phyloP scores from a whole-genome alignment of 1,139 yeast species.

The Wickerhamomyces sp. region DNA sequence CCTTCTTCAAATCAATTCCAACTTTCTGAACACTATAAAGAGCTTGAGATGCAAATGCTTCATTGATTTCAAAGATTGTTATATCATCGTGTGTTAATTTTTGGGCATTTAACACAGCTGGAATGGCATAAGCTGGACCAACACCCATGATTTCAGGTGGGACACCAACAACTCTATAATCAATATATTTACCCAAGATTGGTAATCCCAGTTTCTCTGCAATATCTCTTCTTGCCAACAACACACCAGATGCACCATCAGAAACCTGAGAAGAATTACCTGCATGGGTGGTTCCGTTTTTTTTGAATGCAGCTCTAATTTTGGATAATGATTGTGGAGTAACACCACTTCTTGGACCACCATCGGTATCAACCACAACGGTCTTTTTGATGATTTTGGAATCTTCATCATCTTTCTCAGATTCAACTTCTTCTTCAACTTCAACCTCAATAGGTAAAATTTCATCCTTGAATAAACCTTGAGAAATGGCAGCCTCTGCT shows the following conservation, averaged over 20 bases:
- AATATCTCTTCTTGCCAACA: constrained; percentile 81
- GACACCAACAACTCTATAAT: constrained; percentile 75
- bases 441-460: constrained; percentile 70
- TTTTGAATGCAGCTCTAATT: constrained; percentile 82
- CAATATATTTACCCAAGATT: constrained; percentile 48
- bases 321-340: constrained; percentile 71
- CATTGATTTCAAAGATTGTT: constrained; percentile 81
- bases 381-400: constrained; percentile 16
- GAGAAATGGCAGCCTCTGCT: constrained; percentile 68
- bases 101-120: constrained; percentile 63
- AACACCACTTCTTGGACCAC: constrained; percentile 87
- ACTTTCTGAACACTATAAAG: constrained; percentile 64
- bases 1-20: constrained; percentile 65
- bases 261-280: constrained; percentile 95
- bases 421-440: constrained; percentile 45
- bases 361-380: constrained; percentile 65
- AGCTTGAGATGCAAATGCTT: constrained; percentile 95
- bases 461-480: constrained; percentile 80
- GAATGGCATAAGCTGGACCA: constrained; percentile 77
- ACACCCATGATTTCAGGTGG: constrained; percentile 98
- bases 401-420: constrained; percentile 30
- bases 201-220: constrained; percentile 71
- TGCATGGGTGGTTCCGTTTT: constrained; percentile 83
- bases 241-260: constrained; percentile 91
- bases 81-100: constrained; percentile 64